A percentile compares a stretch with the other conserved stretches of the same genome.
phyloP scores from a whole-genome alignment of 1,284 basidiomycete species.

The Puccinia polysora region DNA sequence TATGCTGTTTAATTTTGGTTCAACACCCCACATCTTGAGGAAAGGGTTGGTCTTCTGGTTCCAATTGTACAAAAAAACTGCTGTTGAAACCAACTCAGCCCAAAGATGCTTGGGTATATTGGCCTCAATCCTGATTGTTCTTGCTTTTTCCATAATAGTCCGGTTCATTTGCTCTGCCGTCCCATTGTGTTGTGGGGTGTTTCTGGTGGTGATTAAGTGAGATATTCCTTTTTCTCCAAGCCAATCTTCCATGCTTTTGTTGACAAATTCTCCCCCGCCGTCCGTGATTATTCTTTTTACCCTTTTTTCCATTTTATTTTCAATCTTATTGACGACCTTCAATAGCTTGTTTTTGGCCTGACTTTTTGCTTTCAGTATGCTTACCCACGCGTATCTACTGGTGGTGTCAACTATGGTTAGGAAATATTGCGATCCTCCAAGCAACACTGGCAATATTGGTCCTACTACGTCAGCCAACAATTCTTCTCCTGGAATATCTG shows the following conservation, averaged over 20 bases:
- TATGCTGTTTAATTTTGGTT: neutral
- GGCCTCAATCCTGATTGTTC: neutral
- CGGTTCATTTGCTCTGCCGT: neutral
- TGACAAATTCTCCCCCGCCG: slow-evolving; percentile 19
- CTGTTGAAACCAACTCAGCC: slow-evolving; percentile 3
- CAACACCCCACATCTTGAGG: neutral
- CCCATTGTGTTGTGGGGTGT: slow-evolving; percentile 20
- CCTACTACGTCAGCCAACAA: slow-evolving; percentile 10
- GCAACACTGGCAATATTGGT: slow-evolving; percentile 4
- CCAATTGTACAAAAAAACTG: neutral
- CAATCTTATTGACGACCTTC: neutral
- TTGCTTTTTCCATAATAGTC: slow-evolving; percentile 7
- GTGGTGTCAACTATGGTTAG: neutral
- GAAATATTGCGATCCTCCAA: slow-evolving; percentile 12
- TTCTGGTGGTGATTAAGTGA: neutral
- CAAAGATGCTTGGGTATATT: neutral
- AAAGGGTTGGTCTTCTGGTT: neutral
- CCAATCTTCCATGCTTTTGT: neutral
- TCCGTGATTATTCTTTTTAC: slow-evolving; percentile 25
- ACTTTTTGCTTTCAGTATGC: neutral
- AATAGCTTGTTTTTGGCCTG: neutral
- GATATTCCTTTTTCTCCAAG: neutral
- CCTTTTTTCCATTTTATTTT: neutral
- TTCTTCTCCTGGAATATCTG: slow-evolving; percentile 3
- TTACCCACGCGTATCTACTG: neutral